A percentile compares a stretch with the other conserved stretches of the same genome.
Conservation (phyloP, 129 eudicot genomes). For the Daucus carota region DH1_v3.0 NC_030381.2:48559501-48560000, state of each 20-base stretch:
- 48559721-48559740: background rate
- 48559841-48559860: background rate
- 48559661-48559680: background rate
- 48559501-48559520: constrained; percentile 15
- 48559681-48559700: background rate
- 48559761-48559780: background rate
- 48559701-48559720: background rate
- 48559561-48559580: constrained; percentile 7
- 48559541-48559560: background rate
- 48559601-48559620: constrained; percentile 10
- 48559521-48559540: constrained; percentile 11
- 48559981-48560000: no score
- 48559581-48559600: constrained; percentile 4
- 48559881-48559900: background rate
- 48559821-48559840: background rate
- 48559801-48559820: no score
- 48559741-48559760: background rate
- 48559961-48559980: no score
- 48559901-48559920: no score
- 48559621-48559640: constrained; percentile 3
- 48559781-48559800: no score
- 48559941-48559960: no score
- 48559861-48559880: background rate
- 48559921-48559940: no score
- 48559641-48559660: background rate